These are phyloP conservation scores for Pseudocercospora fijiensis DNA, from an alignment of 2,329 filamentous ascomycete species.

Conservation along the genomic window DNA sequence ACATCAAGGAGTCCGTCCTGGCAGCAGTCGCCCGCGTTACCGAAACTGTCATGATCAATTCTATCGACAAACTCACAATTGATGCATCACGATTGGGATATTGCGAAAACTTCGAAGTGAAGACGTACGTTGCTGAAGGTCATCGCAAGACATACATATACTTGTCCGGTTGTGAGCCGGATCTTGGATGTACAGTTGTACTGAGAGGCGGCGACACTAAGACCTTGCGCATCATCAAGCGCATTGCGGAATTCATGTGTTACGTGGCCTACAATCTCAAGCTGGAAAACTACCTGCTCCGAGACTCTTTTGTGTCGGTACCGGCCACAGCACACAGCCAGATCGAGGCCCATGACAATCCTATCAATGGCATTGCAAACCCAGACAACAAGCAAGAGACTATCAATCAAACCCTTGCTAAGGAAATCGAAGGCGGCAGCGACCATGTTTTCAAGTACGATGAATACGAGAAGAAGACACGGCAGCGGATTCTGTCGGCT, in stretches of 20 bases:
- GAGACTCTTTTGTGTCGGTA: slow-evolving; percentile 86
- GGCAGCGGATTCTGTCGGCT: slow-evolving; percentile 88
- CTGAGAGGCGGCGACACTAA: slow-evolving; percentile 75
- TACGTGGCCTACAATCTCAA: slow-evolving; percentile 98
- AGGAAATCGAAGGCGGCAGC: slow-evolving; percentile 17
- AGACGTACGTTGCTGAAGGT: slow-evolving; percentile 84
- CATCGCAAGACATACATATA: slow-evolving; percentile 95
- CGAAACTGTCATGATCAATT: slow-evolving; percentile 88
- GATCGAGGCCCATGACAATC: slow-evolving; percentile 25
- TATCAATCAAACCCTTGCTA: slow-evolving; percentile 21
- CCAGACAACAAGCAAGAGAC: slow-evolving; percentile 17
- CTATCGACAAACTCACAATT: slow-evolving; percentile 86
- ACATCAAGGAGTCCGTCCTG: slow-evolving; percentile 93
- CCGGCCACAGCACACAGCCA: slow-evolving; percentile 55
- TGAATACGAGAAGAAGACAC: slow-evolving; percentile 88
- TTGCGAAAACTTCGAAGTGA: slow-evolving; percentile 87
- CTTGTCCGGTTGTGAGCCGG: slow-evolving; percentile 82
- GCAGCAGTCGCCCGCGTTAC: slow-evolving; percentile 92
- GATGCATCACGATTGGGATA: slow-evolving; percentile 72
- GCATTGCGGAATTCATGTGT: slow-evolving; percentile 96
- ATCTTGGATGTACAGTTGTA: slow-evolving; percentile 92
- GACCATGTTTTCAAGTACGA: slow-evolving; percentile 73
- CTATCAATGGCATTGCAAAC: slow-evolving; percentile 9
- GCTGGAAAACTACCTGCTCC: slow-evolving; percentile 88
- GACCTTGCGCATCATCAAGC: slow-evolving; percentile 76